phyloP scores from a whole-genome alignment of 371 early-diverging fungal genomes.

The Catenaria anguillulae region DNA sequence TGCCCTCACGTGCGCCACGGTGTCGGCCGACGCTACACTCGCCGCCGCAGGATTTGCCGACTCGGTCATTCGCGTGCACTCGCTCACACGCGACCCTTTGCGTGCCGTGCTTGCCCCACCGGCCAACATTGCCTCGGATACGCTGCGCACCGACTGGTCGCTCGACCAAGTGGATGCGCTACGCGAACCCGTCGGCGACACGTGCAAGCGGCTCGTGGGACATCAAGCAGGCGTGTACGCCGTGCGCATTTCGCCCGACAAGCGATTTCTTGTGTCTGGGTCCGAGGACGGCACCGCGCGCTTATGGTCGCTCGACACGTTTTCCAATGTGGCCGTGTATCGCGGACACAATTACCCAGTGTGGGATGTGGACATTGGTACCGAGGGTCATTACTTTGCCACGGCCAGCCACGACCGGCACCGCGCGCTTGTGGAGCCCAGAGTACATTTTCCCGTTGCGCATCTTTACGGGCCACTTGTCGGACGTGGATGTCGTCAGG shows the following conservation, averaged over 20 bases:
- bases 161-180: slow-evolving; percentile 30
- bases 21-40: slow-evolving; percentile 59
- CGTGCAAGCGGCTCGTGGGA: slow-evolving; percentile 64
- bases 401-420: slow-evolving; percentile 93
- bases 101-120: slow-evolving; percentile 23
- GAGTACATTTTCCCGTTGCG: slow-evolving; percentile 91
- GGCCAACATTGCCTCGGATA: neutral
- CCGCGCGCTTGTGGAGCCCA: slow-evolving; percentile 91
- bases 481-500: slow-evolving; percentile 94
- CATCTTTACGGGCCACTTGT: slow-evolving; percentile 93
- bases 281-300: slow-evolving; percentile 89
- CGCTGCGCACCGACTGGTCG: slow-evolving; percentile 11
- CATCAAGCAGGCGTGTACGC: slow-evolving; percentile 96
- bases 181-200: slow-evolving; percentile 32
- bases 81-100: slow-evolving; percentile 51
- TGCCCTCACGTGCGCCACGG: slow-evolving; percentile 54
- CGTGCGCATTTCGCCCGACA: slow-evolving; percentile 75
- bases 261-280: slow-evolving; percentile 74
- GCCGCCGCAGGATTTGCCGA: slow-evolving; percentile 83
- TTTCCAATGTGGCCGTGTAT: slow-evolving; percentile 79
- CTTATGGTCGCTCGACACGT: slow-evolving; percentile 89
- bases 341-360: slow-evolving; percentile 97
- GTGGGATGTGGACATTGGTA: slow-evolving; percentile 88
- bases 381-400: slow-evolving; percentile 81
- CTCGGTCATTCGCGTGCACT: slow-evolving; percentile 78